A percentile compares a stretch with the other conserved stretches of the same genome.
These are phyloP conservation scores for Diplocarpon rosae DNA, from an alignment of 2,329 filamentous ascomycete genomes.

Conservation along the genomic window DNA sequence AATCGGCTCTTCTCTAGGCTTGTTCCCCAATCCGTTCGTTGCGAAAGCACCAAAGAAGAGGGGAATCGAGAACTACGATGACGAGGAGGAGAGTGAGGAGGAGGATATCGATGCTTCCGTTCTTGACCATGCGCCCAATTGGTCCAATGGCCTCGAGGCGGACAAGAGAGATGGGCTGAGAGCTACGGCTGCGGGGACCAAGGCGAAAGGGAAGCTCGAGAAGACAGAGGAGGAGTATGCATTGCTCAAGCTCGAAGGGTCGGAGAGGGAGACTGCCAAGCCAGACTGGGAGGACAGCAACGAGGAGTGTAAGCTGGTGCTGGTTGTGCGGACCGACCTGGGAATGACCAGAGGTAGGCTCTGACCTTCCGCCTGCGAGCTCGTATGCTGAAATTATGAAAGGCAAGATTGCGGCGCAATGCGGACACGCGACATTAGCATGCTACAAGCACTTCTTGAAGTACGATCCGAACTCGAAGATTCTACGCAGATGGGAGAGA, in stretches of 20 bases:
- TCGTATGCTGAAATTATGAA: not conserved
- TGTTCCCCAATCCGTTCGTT: conserved; percentile 48
- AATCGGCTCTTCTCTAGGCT: conserved; percentile 57
- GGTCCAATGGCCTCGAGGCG: conserved; percentile 49
- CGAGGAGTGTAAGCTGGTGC: conserved; percentile 89
- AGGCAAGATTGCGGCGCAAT: conserved; percentile 97
- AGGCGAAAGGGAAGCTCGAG: conserved; percentile 31
- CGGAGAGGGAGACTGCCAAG: conserved; percentile 27
- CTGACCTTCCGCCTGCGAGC: conserved; percentile 3
- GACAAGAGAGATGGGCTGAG: conserved; percentile 47
- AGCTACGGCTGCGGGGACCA: conserved; percentile 13
- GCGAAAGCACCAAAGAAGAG: conserved; percentile 28
- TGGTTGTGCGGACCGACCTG: conserved; percentile 86
- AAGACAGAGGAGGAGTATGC: conserved; percentile 32
- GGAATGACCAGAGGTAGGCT: conserved; percentile 89
- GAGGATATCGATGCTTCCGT: conserved; percentile 50
- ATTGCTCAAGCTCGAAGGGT: conserved; percentile 28
- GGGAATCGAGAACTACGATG: conserved; percentile 42
- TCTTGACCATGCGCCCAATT: conserved; percentile 57
- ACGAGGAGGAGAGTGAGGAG: conserved; percentile 58
- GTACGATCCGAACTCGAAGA: conserved; percentile 41
- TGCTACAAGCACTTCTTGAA: conserved; percentile 80
- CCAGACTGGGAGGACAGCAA: conserved; percentile 29
- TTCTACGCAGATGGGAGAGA: conserved; percentile 77
- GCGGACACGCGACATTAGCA: conserved; percentile 88